These are phyloP conservation scores for Tolypocladium paradoxum DNA, from an alignment of 2,329 filamentous ascomycete genomes.

Conservation along the genomic window DNA sequence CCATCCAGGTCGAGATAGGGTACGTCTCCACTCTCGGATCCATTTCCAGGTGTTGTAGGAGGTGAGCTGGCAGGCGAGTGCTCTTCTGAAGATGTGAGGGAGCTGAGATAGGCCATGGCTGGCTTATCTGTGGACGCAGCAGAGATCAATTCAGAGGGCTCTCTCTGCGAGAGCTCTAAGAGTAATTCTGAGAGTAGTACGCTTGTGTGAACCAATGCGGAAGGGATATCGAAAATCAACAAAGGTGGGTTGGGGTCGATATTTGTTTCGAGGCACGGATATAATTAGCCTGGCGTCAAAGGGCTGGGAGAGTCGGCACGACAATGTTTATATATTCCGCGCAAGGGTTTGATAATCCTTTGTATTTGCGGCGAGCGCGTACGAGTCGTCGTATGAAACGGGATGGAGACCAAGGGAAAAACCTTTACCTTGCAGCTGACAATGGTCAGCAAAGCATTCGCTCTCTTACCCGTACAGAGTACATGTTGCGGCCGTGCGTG, in stretches of 20 bases:
- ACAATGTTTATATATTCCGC: background rate
- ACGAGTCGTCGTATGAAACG: no score
- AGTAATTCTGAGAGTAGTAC: background rate
- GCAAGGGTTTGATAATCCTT: background rate
- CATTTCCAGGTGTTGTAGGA: slow-evolving; percentile 7
- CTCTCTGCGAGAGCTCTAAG: background rate
- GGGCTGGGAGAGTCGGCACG: background rate
- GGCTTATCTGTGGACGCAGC: background rate
- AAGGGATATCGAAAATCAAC: background rate
- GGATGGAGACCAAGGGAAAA: background rate
- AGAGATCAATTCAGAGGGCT: background rate
- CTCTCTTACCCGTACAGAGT: no score
- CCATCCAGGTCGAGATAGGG: background rate
- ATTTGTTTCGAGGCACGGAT: background rate
- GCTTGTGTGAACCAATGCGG: background rate
- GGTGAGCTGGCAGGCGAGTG: slow-evolving; percentile 8
- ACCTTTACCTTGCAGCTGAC: background rate
- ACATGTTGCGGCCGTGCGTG: background rate
- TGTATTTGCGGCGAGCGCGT: no score
- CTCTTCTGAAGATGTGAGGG: slow-evolving; percentile 5
- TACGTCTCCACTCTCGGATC: slow-evolving; percentile 8
- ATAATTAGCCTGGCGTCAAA: background rate
- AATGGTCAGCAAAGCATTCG: background rate
- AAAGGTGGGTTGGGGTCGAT: background rate
- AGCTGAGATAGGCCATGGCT: slow-evolving; percentile 7